phyloP scores from a whole-genome alignment of 495 filamentous ascomycete species.

The Tuber brumale region DNA sequence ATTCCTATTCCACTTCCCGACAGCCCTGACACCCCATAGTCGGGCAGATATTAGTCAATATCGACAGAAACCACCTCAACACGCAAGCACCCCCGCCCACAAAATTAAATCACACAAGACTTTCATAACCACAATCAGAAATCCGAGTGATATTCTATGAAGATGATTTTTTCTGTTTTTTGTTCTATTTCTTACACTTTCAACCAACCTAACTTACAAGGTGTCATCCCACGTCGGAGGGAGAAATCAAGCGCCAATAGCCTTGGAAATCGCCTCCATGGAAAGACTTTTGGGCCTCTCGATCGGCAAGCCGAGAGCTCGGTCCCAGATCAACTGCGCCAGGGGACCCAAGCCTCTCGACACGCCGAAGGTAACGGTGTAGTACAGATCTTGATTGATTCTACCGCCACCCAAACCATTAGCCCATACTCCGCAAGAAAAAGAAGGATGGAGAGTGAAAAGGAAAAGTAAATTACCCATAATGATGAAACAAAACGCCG shows the following conservation, averaged over 20 bases:
- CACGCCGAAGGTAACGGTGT: constrained; percentile 95
- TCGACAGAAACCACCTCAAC: background rate
- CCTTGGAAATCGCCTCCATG: constrained; percentile 68
- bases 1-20: too few species aligned
- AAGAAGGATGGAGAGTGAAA: constrained; percentile 39
- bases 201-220: background rate
- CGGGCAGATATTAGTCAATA: background rate
- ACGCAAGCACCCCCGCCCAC: background rate
- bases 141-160: background rate
- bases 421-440: background rate
- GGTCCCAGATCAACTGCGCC: constrained; percentile 93
- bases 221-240: background rate
- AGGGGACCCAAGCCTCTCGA: constrained; percentile 84
- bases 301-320: constrained; percentile 90
- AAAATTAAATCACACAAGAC: background rate
- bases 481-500: constrained; percentile 93
- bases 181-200: background rate
- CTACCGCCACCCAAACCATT: background rate
- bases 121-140: background rate
- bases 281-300: constrained; percentile 97
- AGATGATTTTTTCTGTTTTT: background rate
- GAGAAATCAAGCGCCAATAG: constrained; percentile 11
- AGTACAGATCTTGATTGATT: constrained; percentile 84
- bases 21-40: too few species aligned
- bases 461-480: constrained; percentile 45